Conservation (phyloP, 768 basidiomycete genomes). For the Lentinula sp. region DNA sequence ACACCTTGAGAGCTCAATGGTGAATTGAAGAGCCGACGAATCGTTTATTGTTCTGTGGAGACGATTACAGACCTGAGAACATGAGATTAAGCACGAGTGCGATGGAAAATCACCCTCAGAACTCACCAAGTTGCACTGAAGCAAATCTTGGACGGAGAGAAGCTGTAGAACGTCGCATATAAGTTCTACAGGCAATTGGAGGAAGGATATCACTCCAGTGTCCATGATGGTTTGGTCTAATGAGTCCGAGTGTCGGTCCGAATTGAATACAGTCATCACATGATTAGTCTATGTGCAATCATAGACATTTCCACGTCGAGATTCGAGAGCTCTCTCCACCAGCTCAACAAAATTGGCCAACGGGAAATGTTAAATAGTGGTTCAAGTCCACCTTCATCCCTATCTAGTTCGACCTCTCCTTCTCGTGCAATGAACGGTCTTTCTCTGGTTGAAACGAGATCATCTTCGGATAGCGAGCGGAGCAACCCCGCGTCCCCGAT, state of each 20-base stretch:
- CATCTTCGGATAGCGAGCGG: conserved; percentile 44
- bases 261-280: not conserved
- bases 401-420: conserved; percentile 26
- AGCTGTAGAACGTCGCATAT: conserved; percentile 28
- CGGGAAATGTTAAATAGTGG: not conserved
- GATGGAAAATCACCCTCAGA: not conserved
- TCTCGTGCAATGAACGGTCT: conserved; percentile 8
- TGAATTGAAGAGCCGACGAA: conserved; percentile 42
- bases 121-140: conserved; percentile 25
- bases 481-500: conserved; percentile 21
- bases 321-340: not conserved
- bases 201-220: not conserved
- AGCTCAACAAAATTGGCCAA: not conserved
- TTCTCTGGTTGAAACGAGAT: conserved; percentile 23
- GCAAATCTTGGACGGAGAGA: conserved; percentile 27
- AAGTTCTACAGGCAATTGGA: conserved; percentile 26
- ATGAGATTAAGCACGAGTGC: not conserved
- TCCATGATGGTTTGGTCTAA: not conserved
- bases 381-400: conserved; percentile 16
- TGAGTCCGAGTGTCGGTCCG: not conserved
- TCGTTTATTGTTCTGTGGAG: conserved; percentile 29
- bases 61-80: conserved; percentile 30
- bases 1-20: conserved; percentile 42
- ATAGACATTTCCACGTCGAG: not conserved
- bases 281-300: not conserved